Base-by-base conservation (phyloP, 129 eudicot genomes). In the Flaveria brownii region DNA sequence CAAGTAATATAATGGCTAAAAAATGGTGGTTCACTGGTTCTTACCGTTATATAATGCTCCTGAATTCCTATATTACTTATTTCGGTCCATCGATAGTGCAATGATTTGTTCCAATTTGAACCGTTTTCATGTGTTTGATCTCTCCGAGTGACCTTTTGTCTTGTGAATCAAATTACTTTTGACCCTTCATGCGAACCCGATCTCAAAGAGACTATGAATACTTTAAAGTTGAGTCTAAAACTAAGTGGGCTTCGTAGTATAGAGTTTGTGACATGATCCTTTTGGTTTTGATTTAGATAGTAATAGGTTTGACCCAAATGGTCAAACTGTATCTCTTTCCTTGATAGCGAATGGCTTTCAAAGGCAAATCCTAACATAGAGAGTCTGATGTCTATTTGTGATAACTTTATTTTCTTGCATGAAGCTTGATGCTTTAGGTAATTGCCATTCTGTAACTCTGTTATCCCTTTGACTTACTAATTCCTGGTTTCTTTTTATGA, bases 91-190 rank as follows among this genome's bases (percentile, higher is more conserved):
- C 4, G 12, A 50, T 61, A 20, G 66, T 61, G 67, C 20, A 22
- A 62, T 45, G 46, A 28, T 26, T 9, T 75, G 70, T 45, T 62
- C 49, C 28, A 26, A 5, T 61, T 78, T 79, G 66, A 50, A 20
- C 30, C 18, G 36, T 72, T 71, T 50, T 73, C 74, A 42, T 17
- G 60, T 33, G 46, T 63, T 68, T 68, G 56, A 68, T 76, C 60
- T 6, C 67, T 25, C 16, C 4, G 26, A 60, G 41, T n/a, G 5
- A 16, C 46, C 13, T 12, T 76, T 51, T 7, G 2, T 6, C 63
- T 76, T 39, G 22, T 64, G 18, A 50, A 65, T 49, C 50, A 49
- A 36, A 51, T 65, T 36, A 39, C 46, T 4, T 49, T 49, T 50
- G 73, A 76, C 50, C 62, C 76, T 59, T 17, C 22, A 69, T 43